phyloP scores from a whole-genome alignment of 345 rosid species.

The Euphorbia pulcherrima region DNA sequence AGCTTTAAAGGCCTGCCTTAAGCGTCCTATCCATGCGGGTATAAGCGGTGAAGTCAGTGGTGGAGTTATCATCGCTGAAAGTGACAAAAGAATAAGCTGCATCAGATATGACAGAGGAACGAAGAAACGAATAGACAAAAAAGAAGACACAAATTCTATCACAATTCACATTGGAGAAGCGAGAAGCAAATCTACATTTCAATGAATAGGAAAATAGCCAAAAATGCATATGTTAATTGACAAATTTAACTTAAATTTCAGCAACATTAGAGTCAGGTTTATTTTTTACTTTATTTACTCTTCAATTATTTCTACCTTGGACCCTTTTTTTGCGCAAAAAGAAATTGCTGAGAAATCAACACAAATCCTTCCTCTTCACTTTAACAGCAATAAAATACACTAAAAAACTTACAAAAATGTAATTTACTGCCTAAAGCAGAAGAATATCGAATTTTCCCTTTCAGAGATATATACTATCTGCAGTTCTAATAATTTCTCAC shows the following conservation, averaged over 20 bases:
- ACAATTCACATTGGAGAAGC: neutral
- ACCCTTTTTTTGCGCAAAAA: neutral
- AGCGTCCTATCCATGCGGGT: too few relatives aligned
- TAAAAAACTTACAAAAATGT: slow-evolving; percentile 4
- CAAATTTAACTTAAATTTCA: neutral
- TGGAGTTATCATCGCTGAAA: too few relatives aligned
- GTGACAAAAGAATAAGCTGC: too few relatives aligned
- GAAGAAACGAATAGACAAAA: neutral
- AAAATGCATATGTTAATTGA: neutral
- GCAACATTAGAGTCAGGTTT: neutral
- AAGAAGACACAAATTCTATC: neutral
- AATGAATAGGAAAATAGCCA: neutral
- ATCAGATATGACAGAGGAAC: neutral
- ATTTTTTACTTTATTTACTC: neutral
- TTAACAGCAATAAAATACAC: neutral
- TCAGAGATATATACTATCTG: neutral
- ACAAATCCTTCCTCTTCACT: neutral
- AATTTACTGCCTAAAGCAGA: neutral
- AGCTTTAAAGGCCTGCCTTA: too few relatives aligned
- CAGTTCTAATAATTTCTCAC: slow-evolving; percentile 18
- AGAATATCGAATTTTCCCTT: neutral
- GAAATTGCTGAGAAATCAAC: neutral
- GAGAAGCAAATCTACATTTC: neutral
- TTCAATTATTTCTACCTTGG: neutral
- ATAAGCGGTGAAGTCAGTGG: too few relatives aligned